Evolutionary conservation across 768 basidiomycete genomes (phyloP), one percentile per base, ranked within the genome.

Genomic region (Macrolepiota albuminosa): DNA sequence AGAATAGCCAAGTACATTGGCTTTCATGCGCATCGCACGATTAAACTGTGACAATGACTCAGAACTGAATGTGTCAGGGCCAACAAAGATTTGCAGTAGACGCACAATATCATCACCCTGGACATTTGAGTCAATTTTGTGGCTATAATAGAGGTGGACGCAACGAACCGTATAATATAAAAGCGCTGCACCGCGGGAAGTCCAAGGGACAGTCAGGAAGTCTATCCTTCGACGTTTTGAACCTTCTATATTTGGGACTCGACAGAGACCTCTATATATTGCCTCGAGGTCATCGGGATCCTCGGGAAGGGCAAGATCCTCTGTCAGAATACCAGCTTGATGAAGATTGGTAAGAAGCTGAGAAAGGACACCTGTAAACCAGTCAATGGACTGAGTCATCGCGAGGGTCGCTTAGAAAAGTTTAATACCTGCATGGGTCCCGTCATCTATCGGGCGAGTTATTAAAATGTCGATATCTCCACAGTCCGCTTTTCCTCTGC

Each of bases 401-500:
- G 11, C 13, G 2, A 34, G 11, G 53, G 39, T n/a, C 7, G 34
- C n/a, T 37, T 18, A 16, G 7, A n/a, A 34, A 48, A 21, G 18
- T 13, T 46, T 60, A 75, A 55, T 66, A 85, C 93, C 91, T 55
- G 76, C 73, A 69, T 96, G 94, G 0, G 87, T 79, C 0, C 91
- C 91, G 64, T 95, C 93, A 2, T 78, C 72, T 1, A 83, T 78
- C 24, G 84, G 80, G 5, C 93, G 84, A 2, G 92, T 93, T 62
- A 98, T 86, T 58, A 97, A 71, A 50, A 97, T 85, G 70, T 98
- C 95, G 59, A 98, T 91, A 69, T 97, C 95, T 2, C 95, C 95
- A 58, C 91, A 95, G 56, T 86, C 85, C 0, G 79, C 73, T 70
- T 90, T 89, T 5, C 93, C 92, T 60, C 93, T 91, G 4, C 11